Conservation (phyloP, 1,284 basidiomycete genomes). For the Pseudozyma sp. region DNA sequence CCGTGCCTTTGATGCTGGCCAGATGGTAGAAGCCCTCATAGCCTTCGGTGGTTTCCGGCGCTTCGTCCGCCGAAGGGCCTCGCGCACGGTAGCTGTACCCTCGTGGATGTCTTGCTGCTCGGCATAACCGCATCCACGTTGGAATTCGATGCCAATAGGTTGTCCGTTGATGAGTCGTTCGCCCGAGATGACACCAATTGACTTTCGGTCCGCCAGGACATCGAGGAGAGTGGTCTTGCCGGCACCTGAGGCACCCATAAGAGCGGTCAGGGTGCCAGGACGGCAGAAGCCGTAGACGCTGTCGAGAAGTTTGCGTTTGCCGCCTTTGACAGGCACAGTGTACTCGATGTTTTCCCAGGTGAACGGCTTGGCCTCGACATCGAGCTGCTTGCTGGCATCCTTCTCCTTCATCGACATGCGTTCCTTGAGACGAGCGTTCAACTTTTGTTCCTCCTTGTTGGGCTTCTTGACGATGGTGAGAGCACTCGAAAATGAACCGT, state of each 20-base stretch:
- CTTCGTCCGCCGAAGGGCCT: too few relatives aligned
- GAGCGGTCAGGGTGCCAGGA: slow-evolving; percentile 79
- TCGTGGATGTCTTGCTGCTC: slow-evolving; percentile 76
- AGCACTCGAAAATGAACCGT: slow-evolving; percentile 31
- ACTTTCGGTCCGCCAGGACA: slow-evolving; percentile 81
- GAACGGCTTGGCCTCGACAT: slow-evolving; percentile 56
- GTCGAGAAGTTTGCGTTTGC: slow-evolving; percentile 75
- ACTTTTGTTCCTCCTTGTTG: slow-evolving; percentile 54
- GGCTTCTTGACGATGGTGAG: slow-evolving; percentile 52
- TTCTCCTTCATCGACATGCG: slow-evolving; percentile 41
- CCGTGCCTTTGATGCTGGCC: too few relatives aligned
- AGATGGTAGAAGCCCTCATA: too few relatives aligned
- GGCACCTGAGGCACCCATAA: slow-evolving; percentile 80
- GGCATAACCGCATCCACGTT: slow-evolving; percentile 75
- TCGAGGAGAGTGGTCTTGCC: slow-evolving; percentile 77
- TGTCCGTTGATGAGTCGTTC: slow-evolving; percentile 83
- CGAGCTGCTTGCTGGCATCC: slow-evolving; percentile 41
- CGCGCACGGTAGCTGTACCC: slow-evolving; percentile 56
- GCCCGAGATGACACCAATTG: slow-evolving; percentile 80
- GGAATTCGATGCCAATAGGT: slow-evolving; percentile 79
- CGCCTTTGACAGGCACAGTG: slow-evolving; percentile 72
- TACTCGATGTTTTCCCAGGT: slow-evolving; percentile 72
- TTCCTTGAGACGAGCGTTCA: slow-evolving; percentile 53
- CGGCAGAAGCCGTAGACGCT: slow-evolving; percentile 85
- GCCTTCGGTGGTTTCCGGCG: too few relatives aligned